Evolutionary conservation across 768 basidiomycete species (phyloP).

Genomic region (Sporobolomyces roseus): DNA sequence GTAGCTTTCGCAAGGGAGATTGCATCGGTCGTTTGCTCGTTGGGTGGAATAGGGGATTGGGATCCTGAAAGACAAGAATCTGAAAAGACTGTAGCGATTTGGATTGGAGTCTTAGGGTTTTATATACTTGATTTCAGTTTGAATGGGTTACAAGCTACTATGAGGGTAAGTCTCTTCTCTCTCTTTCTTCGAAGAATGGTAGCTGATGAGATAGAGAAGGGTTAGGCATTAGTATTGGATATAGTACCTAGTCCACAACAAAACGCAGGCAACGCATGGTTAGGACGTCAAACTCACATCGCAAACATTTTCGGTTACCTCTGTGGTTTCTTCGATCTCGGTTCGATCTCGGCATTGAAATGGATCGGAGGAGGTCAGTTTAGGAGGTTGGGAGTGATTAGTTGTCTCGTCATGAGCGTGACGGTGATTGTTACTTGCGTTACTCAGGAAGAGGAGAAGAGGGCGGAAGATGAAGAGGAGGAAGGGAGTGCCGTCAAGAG

Average conservation of each 20-base stretch:
- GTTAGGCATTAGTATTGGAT: conserved; percentile 69
- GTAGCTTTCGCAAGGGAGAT: conserved; percentile 78
- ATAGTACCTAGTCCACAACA: conserved; percentile 82
- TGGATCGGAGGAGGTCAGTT: conserved; percentile 83
- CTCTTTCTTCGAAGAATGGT: too few relatives aligned
- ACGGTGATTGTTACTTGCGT: conserved; percentile 87
- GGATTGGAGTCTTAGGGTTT: conserved; percentile 80
- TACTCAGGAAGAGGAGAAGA: conserved; percentile 56
- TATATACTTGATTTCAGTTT: conserved; percentile 95
- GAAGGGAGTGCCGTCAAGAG: background rate
- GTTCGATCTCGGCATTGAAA: conserved; percentile 67
- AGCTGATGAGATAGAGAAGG: background rate
- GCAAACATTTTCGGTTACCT: conserved; percentile 94
- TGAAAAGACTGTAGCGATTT: conserved; percentile 67
- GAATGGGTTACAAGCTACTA: conserved; percentile 66
- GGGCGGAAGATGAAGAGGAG: background rate
- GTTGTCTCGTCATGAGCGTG: conserved; percentile 67
- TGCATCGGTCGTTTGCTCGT: conserved; percentile 66
- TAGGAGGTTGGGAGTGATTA: conserved; percentile 88
- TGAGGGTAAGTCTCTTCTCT: background rate
- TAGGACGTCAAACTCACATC: conserved; percentile 91
- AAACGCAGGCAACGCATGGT: conserved; percentile 95
- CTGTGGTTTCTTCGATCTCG: conserved; percentile 85
- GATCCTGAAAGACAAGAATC: conserved; percentile 62
- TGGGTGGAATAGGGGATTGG: conserved; percentile 78